Evolutionary conservation across 129 eudicot species (phyloP).

Genomic region (Rutidosis leptorrhynchoides): DNA sequence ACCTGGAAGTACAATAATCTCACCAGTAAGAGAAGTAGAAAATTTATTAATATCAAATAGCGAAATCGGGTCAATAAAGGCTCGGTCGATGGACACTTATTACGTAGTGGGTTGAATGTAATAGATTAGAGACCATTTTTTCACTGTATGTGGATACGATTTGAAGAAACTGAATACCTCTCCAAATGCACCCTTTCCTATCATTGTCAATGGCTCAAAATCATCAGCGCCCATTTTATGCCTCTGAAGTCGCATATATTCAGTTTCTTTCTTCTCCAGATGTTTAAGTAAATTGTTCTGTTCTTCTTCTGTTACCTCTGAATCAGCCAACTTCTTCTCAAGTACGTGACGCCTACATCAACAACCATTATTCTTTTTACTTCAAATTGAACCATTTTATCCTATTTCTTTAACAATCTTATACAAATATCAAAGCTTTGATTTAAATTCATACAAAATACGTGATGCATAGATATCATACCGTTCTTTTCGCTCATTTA

Average conservation of each 20-base stretch:
- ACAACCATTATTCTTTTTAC: too few species aligned
- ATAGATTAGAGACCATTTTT: neutral
- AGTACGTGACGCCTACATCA: conserved; percentile 82
- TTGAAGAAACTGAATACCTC: too few species aligned
- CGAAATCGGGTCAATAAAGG: conserved; percentile 11
- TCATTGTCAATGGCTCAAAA: conserved; percentile 91
- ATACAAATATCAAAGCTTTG: neutral
- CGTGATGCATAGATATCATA: conserved; percentile 36
- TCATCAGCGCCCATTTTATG: conserved; percentile 98
- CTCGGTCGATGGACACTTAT: conserved; percentile 4
- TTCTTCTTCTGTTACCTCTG: conserved; percentile 88
- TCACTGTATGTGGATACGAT: neutral
- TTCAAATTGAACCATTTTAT: too few species aligned
- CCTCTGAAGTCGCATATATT: conserved; percentile 96
- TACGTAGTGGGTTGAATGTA: neutral
- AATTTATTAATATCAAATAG: conserved; percentile 10
- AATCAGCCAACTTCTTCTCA: conserved; percentile 89
- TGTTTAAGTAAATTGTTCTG: conserved; percentile 72
- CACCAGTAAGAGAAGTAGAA: neutral
- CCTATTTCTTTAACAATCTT: too few species aligned
- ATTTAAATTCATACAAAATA: neutral
- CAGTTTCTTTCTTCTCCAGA: conserved; percentile 89
- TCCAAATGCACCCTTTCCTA: conserved; percentile 97
- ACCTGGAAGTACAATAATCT: conserved; percentile 46
- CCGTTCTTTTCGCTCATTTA: conserved; percentile 93